Evolutionary conservation across 1,284 basidiomycete species (phyloP).

Genomic region (Sanghuangporus sanghuang): DNA sequence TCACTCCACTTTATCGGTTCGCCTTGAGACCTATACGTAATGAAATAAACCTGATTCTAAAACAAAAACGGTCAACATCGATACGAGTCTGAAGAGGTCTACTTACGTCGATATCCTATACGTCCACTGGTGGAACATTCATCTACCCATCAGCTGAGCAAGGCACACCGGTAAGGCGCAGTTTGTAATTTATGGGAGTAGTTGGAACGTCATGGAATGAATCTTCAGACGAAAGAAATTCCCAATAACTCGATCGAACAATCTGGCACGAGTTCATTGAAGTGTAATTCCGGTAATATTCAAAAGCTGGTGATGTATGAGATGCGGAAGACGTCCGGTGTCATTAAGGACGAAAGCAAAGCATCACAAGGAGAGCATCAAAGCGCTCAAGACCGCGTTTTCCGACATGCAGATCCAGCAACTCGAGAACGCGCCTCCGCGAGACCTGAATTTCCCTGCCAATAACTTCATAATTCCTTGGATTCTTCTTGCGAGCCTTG

Average conservation of each 20-base stretch:
- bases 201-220: constrained; percentile 43
- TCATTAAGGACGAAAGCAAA: constrained; percentile 36
- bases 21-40: no score
- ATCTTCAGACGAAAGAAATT: constrained; percentile 51
- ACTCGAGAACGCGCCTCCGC: constrained; percentile 27
- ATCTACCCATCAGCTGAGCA: constrained; percentile 36
- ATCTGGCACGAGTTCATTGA: constrained; percentile 47
- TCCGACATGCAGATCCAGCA: constrained; percentile 22
- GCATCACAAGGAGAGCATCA: constrained; percentile 25
- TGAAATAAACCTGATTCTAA: no score
- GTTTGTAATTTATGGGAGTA: constrained; percentile 51
- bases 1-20: no score
- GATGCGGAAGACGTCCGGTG: constrained; percentile 42
- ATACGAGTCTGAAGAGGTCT: constrained; percentile 27
- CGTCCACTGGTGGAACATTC: constrained; percentile 42
- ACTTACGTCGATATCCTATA: constrained; percentile 40
- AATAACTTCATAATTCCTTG: constrained; percentile 31
- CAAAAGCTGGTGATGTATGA: constrained; percentile 38
- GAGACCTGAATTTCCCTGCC: constrained; percentile 40
- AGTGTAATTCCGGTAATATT: constrained; percentile 31
- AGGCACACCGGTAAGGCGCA: constrained; percentile 40
- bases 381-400: constrained; percentile 23
- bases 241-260: constrained; percentile 45
- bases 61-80: no score
- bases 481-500: constrained; percentile 12